Base-by-base conservation (phyloP, 2,329 filamentous ascomycete species). In the Aspergillus quadricinctus region DNA sequence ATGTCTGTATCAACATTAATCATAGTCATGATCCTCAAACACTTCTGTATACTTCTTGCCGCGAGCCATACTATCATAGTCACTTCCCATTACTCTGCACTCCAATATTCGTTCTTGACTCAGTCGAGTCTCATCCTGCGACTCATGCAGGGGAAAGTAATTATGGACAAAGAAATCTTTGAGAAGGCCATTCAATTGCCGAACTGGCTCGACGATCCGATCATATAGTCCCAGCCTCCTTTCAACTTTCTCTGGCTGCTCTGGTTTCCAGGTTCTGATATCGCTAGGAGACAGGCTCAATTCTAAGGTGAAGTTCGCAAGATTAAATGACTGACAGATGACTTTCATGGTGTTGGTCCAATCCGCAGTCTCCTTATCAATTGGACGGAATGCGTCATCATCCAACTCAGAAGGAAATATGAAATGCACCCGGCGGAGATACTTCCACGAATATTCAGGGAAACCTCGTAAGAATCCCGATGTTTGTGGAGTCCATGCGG, bases 121-220 rank as follows among this genome's bases (percentile, higher is more conserved):
- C 2, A 14, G 5, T 41, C 25, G 37, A 4, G 17, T 10, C 17
- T 48, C 10, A 7, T 5, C 17, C 21, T 14, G 25, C 2, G 17
- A 1, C 25, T 27, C 25, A 27, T 27, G 25, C n/a, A 5, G 25
- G 25, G 25, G 25, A 27, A 25, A 51, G 21, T 29, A 28, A 37
- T n/a, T 40, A 35, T 53, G 37, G 14, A 56, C 28, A 19, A 56
- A 56, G 17, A 53, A 37, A 19, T 53, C 37, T 14, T 50, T 53
- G 3, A 56, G 14, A 27, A 27, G 25, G 25, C 25, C 50, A 25
- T 21, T 45, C 31, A 23, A 43, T 6, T 17, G 29, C 14, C 27
- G 21, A 2, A 56, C 29, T 9, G 43, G 27, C 23, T 29, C 23
- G 11, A 56, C 27, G 31, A 56, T 41, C 4, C 45, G 49, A 52